A percentile compares a stretch with the other conserved stretches of the same genome.
These are phyloP conservation scores for Aspergillus baeticus DNA, from an alignment of 495 filamentous ascomycete genomes.

Conservation along the genomic window DNA sequence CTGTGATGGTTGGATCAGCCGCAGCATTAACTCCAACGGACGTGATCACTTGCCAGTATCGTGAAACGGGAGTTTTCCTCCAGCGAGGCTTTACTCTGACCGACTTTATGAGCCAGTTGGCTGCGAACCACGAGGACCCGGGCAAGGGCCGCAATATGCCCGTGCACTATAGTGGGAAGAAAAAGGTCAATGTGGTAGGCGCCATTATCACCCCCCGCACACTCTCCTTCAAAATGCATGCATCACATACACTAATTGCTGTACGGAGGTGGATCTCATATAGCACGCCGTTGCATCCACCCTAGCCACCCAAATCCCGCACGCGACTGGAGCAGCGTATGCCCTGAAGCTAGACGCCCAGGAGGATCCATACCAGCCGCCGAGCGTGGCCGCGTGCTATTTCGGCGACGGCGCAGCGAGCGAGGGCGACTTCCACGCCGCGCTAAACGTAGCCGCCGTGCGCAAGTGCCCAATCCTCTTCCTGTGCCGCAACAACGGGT, in stretches of 20 bases:
- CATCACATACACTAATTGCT: too few species aligned
- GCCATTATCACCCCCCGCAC: too few species aligned
- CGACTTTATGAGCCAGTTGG: slow-evolving; percentile 94
- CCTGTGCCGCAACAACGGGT: slow-evolving; percentile 97
- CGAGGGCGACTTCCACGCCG: slow-evolving; percentile 97
- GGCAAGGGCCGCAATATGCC: slow-evolving; percentile 95
- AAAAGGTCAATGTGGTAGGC: too few species aligned
- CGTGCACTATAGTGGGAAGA: slow-evolving; percentile 98
- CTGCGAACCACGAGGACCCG: slow-evolving; percentile 79
- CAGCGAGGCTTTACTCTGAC: slow-evolving; percentile 84
- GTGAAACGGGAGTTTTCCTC: slow-evolving; percentile 86
- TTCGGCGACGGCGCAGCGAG: slow-evolving; percentile 98
- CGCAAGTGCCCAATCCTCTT: slow-evolving; percentile 89
- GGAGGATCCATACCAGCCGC: slow-evolving; percentile 63
- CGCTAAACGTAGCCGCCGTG: slow-evolving; percentile 93
- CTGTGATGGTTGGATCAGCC: slow-evolving; percentile 83
- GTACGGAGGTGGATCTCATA: too few species aligned
- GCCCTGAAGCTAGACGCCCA: slow-evolving; percentile 83
- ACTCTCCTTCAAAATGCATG: too few species aligned
- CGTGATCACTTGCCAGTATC: slow-evolving; percentile 91
- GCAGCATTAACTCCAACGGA: slow-evolving; percentile 79
- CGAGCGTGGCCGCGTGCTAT: slow-evolving; percentile 80
- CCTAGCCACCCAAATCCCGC: slow-evolving; percentile 92
- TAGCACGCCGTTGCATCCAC: slow-evolving; percentile 93
- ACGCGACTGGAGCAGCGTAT: slow-evolving; percentile 91